Evolutionary conservation across 2,329 filamentous ascomycete species (phyloP), one percentile per base, ranked within the genome.

Genomic region (Pestalotiopsis sp.): DNA sequence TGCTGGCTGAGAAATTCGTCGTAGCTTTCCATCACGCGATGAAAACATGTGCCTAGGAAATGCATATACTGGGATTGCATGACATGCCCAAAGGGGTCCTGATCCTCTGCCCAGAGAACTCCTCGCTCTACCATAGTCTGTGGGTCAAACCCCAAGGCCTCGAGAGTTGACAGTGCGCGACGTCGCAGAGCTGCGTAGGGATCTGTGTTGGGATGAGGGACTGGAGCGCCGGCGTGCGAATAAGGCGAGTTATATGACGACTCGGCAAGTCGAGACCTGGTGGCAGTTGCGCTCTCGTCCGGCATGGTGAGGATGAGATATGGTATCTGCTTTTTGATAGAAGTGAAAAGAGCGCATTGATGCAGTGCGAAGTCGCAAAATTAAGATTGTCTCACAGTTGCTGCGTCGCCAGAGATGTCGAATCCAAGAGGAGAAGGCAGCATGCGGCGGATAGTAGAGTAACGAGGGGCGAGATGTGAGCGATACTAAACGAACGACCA

Each of bases 41-140:
- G 68, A 68, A 73, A 73, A 61, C 71, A 72, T 1, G 68, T 63
- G n/a, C 73, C 70, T 0, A 76, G 17, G 58, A 72, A 77, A 23
- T 72, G 69, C 71, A 71, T 70, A 66, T 71, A 76, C 57, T 73
- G 70, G 0, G 73, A 71, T 1, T 76, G 71, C 70, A 72, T 76
- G 12, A 76, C 72, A 56, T 76, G 72, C 36, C 73, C 73, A 41
- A 69, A 75, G 1, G 73, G 74, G 60, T 75, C 75, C 38, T 76
- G 73, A 36, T 76, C 68, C 38, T 75, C 71, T 7, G 73, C 74
- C 74, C 73, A 76, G 11, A 73, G 57, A 9, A 76, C 72, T 5
- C 74, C 74, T 14, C 66, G 70, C 38, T 71, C 70, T 17, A 69
- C 66, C 69, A 71, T 73, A 17, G 68, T 72, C 3, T 62, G 65